Evolutionary conservation across 1,284 basidiomycete species (phyloP), one percentile per base, ranked within the genome.

Genomic region (Singerocomus rubriflavus): DNA sequence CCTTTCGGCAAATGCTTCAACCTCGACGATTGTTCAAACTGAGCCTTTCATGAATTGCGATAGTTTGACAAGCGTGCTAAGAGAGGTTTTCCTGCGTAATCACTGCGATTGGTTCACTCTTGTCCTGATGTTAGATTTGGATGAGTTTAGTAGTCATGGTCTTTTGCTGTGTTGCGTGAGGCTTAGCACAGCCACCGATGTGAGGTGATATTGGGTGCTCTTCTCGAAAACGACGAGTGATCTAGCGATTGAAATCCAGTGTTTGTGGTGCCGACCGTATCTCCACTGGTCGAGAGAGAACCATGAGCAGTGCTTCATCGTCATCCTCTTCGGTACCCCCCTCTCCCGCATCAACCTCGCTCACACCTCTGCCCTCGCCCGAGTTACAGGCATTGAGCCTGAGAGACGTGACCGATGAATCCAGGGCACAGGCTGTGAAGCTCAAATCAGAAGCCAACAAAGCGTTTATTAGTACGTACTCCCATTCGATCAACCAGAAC

Each of bases 401-500:
- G 16, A 69, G 70, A 53, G 78, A 80, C 53, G 75, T 91, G 48
- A 81, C 88, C 1, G 85, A 88, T 40, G 77, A 83, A 55, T 87
- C 90, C 57, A 82, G 74, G 62, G 76, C 75, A 34, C 77, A 81
- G 61, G 90, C 92, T 5, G 70, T 78, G 8, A 77, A 76, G 59
- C 66, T 95, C 52, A 98, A 97, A 71, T 79, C 75, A 8, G 77
- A 88, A 57, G 94, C 93, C 11, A 97, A 97, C 73, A 85, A 86
- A 62, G 88, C 91, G 5, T 98, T 96, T 66, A 73, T 74, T 30
- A 73, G 91, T 91, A 70, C 13, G 65, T 47, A 13, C n/a, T 31
- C 21, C 21, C 5, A 8, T 46, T 25, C 21, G 44, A 54, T 53
- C 32, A 17, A 5, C 12, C 16, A 41, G 7, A 41, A 25, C 32